Evolutionary conservation across 805 yeast species (phyloP).

Genomic region (Starmerella roubikii): DNA sequence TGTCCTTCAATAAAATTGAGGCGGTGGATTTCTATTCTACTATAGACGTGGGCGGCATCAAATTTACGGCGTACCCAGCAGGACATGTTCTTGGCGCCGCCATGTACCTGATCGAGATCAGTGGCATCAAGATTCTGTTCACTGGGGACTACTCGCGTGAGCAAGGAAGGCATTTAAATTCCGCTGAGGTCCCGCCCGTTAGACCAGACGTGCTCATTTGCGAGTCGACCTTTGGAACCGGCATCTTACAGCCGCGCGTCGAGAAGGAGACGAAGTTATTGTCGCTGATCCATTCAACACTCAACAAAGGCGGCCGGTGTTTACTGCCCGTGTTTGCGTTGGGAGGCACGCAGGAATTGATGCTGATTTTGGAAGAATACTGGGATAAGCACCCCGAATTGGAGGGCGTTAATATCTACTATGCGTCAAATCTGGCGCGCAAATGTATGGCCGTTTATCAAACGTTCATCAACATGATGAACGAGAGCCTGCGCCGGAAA

Average conservation of each 20-base stretch:
- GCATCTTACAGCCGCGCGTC: conserved; percentile 80
- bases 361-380: conserved; percentile 83
- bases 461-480: conserved; percentile 94
- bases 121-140: conserved; percentile 74
- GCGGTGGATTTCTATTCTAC: conserved; percentile 94
- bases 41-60: conserved; percentile 80
- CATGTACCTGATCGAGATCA: conserved; percentile 90
- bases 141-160: conserved; percentile 97
- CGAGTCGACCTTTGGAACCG: conserved; percentile 96
- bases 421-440: conserved; percentile 84
- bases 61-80: conserved; percentile 96
- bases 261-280: conserved; percentile 78
- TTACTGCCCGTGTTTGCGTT: conserved; percentile 89
- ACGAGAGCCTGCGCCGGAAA: conserved; percentile 66
- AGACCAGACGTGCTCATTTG: conserved; percentile 83
- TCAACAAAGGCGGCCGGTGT: conserved; percentile 80
- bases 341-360: conserved; percentile 90
- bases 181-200: conserved; percentile 77
- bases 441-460: conserved; percentile 97
- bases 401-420: conserved; percentile 69
- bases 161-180: conserved; percentile 84
- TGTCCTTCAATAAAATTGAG: conserved; percentile 80
- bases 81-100: conserved; percentile 99
- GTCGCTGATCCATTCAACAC: conserved; percentile 67
- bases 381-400: conserved; percentile 79